Evolutionary conservation across 2,329 filamentous ascomycete genomes (phyloP).

Genomic region (Myriosclerotinia curreyana): DNA sequence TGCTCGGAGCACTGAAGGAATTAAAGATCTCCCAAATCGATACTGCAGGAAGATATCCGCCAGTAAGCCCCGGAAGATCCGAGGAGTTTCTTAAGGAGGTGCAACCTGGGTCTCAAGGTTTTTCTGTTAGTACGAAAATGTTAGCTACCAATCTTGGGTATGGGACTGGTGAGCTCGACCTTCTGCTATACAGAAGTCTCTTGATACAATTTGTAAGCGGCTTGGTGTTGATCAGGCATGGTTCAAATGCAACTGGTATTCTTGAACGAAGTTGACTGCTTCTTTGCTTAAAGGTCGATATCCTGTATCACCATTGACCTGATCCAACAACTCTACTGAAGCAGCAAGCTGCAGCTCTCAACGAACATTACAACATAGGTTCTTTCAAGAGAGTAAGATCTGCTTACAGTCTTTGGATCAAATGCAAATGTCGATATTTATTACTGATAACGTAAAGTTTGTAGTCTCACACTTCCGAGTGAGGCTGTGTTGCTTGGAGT

Average conservation of each 20-base stretch:
- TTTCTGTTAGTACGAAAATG: slow-evolving; percentile 23
- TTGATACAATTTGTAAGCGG: neutral
- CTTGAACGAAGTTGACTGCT: too few relatives aligned
- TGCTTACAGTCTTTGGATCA: too few relatives aligned
- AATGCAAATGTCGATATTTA: neutral
- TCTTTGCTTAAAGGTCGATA: neutral
- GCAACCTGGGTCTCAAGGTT: slow-evolving; percentile 16
- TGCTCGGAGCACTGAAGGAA: slow-evolving; percentile 13
- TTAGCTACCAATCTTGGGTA: neutral
- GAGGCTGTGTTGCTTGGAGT: too few relatives aligned
- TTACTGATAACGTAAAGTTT: slow-evolving; percentile 23
- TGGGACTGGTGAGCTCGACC: slow-evolving; percentile 5
- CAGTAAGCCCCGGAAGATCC: slow-evolving; percentile 14
- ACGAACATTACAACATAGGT: slow-evolving; percentile 36
- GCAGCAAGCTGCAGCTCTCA: slow-evolving; percentile 29
- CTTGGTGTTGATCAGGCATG: slow-evolving; percentile 9
- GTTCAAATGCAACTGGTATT: neutral
- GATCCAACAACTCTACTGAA: slow-evolving; percentile 30
- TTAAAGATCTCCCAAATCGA: slow-evolving; percentile 21
- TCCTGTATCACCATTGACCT: slow-evolving; percentile 22
- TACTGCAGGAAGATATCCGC: slow-evolving; percentile 24
- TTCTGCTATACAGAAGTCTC: slow-evolving; percentile 5
- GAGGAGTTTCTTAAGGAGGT: slow-evolving; percentile 22
- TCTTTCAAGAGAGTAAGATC: slow-evolving; percentile 30
- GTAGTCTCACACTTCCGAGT: neutral